Base-by-base conservation (phyloP, 805 yeast species). In the Martiniozyma abietophila region DNA sequence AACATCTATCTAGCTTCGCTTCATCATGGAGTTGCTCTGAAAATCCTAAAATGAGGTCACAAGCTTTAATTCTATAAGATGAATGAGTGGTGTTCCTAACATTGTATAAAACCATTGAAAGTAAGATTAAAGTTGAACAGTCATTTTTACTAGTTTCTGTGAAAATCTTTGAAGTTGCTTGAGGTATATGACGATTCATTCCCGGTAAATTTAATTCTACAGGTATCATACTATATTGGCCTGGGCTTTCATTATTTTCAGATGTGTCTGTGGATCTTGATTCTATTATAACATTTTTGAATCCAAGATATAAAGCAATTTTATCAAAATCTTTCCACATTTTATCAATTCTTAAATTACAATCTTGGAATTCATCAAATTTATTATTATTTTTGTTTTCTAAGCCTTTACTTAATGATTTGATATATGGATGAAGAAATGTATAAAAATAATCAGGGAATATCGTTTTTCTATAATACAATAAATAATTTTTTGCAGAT, bases 21-120 rank as follows among this genome's bases (percentile, higher is more conserved):
- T 82, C 94, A 51, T 92, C 97, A 17, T 73, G 71, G 2, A 85
- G 62, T 38, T 74, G 70, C 48, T 83, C 95, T 2, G 89, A 73
- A 14, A 89, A 64, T 0, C 84, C 81, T 7, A 83, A 53, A 1
- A 92, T 68, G 41, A 88, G 56, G 48, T 85, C 92, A 41, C 94
- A 67, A 1, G 88, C 89, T 47, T 74, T 71, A 7, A 78, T 52
- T 40, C 83, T 64, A 26, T 76, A 72, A 0, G 69, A 49, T 1
- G 84, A 76, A 18, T 71, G 69, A 6, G 71, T 66, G 0, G 83
- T 70, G 27, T 80, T 69, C 39, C 81, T 64, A 23, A 78, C 53
- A 16, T 77, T 64, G 2, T 88, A 70, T 37, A 76, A 67, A 0
- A 81, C 64, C 20, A 74, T 49, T 20, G 75, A 62, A 4, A 84